Percentiles rank a stretch among this genome's conserved stretches.
Conservation (phyloP, 129 eudicot species). For the Centella asiatica region DNA sequence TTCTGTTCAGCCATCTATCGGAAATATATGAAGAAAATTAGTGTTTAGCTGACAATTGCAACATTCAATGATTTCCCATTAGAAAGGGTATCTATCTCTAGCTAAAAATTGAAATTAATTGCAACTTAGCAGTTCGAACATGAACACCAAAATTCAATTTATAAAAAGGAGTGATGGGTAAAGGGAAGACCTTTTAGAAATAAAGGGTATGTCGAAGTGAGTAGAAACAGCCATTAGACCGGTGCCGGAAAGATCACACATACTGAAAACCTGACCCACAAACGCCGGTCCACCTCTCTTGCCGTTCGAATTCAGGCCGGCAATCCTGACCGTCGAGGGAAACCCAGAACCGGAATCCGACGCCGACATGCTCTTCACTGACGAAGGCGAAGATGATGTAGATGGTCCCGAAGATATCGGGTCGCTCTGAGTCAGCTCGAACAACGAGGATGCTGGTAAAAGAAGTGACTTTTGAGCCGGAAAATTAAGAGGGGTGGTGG, state of each 20-base stretch:
- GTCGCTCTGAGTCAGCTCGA: constrained; percentile 27
- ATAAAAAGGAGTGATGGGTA: neutral
- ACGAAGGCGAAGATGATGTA: constrained; percentile 21
- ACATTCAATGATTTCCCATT: neutral
- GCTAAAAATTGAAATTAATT: neutral
- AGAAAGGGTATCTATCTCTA: neutral
- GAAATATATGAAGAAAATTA: neutral
- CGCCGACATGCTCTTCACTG: constrained; percentile 18
- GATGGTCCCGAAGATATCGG: constrained; percentile 18
- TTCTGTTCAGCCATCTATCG: too few species aligned
- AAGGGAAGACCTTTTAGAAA: constrained; percentile 55
- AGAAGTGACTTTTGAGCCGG: constrained; percentile 12
- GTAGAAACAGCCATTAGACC: constrained; percentile 89
- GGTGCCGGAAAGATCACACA: constrained; percentile 89
- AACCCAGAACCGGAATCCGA: constrained; percentile 47
- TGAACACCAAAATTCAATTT: neutral
- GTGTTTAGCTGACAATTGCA: neutral
- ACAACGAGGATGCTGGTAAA: constrained; percentile 18
- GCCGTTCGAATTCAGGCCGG: constrained; percentile 31
- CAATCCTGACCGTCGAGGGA: constrained; percentile 56
- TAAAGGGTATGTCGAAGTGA: constrained; percentile 73
- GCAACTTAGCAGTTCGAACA: neutral
- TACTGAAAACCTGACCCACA: constrained; percentile 91
- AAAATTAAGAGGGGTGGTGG: constrained; percentile 8
- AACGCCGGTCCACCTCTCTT: constrained; percentile 85